phyloP scores from a whole-genome alignment of 2,329 filamentous ascomycete genomes.

The Fusarium pseudocircinatum region DNA sequence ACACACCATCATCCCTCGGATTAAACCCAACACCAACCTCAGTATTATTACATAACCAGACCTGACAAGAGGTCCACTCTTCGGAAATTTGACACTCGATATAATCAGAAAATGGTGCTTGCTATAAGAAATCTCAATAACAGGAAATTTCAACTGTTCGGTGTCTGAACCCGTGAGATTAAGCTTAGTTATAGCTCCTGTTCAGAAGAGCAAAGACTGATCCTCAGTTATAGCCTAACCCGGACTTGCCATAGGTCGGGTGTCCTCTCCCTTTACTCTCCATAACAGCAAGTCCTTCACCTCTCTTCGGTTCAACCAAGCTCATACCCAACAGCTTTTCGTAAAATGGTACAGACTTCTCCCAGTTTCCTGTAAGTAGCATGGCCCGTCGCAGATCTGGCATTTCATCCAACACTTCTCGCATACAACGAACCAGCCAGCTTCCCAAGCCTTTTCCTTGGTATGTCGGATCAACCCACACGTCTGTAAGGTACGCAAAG shows the following conservation, averaged over 20 bases:
- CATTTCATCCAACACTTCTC: slow-evolving; percentile 62
- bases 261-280: slow-evolving; percentile 40
- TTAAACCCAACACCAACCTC: too few relatives aligned
- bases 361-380: slow-evolving; percentile 55
- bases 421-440: slow-evolving; percentile 68
- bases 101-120: too few relatives aligned
- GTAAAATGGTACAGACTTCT: slow-evolving; percentile 48
- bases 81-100: too few relatives aligned
- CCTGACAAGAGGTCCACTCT: too few relatives aligned
- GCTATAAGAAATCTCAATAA: fast-evolving
- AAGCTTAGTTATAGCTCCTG: too few relatives aligned
- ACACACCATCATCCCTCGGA: too few relatives aligned
- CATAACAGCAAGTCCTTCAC: slow-evolving; percentile 43
- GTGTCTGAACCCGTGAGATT: fast-evolving
- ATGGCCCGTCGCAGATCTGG: slow-evolving; percentile 64
- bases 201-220: not conserved
- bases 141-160: fast-evolving
- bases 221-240: not conserved
- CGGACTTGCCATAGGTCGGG: not conserved
- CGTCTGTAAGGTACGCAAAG: slow-evolving; percentile 70
- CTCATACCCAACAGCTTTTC: slow-evolving; percentile 45
- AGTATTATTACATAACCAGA: not conserved
- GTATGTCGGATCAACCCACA: slow-evolving; percentile 65
- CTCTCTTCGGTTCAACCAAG: slow-evolving; percentile 33
- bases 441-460: slow-evolving; percentile 67